Evolutionary conservation across 805 yeast species (phyloP).

Genomic region (Yarrowia deformans): DNA sequence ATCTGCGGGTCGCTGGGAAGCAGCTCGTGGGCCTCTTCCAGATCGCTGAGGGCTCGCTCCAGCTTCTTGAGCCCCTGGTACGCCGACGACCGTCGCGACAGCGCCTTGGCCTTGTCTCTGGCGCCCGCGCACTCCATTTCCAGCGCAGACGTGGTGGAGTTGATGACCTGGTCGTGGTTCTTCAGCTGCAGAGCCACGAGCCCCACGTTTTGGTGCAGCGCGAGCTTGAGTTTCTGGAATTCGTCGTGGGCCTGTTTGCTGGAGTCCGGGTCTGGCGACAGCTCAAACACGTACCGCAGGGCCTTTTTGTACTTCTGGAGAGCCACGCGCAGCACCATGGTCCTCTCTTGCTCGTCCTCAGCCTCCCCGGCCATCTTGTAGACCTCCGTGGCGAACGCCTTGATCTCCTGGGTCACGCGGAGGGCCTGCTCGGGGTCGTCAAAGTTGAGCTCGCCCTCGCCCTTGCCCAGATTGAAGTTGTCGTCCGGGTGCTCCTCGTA

Average conservation of each 20-base stretch:
- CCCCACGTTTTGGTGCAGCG: slow-evolving; percentile 75
- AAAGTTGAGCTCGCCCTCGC: slow-evolving; percentile 19
- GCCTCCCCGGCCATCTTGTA: slow-evolving; percentile 15
- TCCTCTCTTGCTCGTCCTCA: not conserved
- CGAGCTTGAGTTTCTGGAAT: slow-evolving; percentile 61
- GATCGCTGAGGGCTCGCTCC: slow-evolving; percentile 70
- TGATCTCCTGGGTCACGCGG: slow-evolving; percentile 15
- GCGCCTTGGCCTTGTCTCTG: slow-evolving; percentile 80
- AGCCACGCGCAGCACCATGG: slow-evolving; percentile 51
- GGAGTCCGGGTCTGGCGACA: slow-evolving; percentile 63
- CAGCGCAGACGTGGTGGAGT: slow-evolving; percentile 70
- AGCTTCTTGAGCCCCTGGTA: slow-evolving; percentile 67
- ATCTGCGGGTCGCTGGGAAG: slow-evolving; percentile 80
- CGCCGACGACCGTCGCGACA: slow-evolving; percentile 85
- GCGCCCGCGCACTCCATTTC: slow-evolving; percentile 65
- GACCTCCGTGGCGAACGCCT: slow-evolving; percentile 24
- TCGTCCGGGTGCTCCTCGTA: slow-evolving; percentile 39
- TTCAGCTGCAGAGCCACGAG: slow-evolving; percentile 72
- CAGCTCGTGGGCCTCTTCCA: slow-evolving; percentile 67
- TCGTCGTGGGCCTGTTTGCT: slow-evolving; percentile 59
- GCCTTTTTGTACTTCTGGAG: slow-evolving; percentile 77
- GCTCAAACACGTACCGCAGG: slow-evolving; percentile 69
- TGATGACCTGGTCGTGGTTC: slow-evolving; percentile 61
- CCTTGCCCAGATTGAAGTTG: slow-evolving; percentile 37
- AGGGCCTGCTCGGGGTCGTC: slow-evolving; percentile 21